These are phyloP conservation scores for Penicillium fimorum DNA, from an alignment of 495 filamentous ascomycete species.

Conservation along the genomic window DNA sequence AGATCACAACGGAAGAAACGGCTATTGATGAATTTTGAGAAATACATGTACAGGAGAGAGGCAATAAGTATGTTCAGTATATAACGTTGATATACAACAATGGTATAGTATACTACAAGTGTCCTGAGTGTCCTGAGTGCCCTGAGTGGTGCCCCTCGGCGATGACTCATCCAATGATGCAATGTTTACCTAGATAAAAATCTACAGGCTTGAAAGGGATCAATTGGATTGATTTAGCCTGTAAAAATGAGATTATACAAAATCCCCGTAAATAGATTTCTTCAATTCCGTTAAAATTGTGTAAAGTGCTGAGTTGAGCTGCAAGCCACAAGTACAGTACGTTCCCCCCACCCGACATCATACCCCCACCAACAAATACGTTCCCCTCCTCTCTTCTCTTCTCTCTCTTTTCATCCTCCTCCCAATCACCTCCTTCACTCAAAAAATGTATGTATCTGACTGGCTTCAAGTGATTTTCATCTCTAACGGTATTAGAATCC, in stretches of 20 bases:
- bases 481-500: constrained; percentile 31
- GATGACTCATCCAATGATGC: constrained; percentile 10
- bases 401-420: constrained; percentile 19
- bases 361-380: constrained; percentile 38
- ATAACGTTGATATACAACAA: not conserved
- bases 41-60: not conserved
- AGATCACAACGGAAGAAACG: constrained; percentile 1
- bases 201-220: not conserved
- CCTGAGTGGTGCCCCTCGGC: not conserved
- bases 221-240: constrained; percentile 6
- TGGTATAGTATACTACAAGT: no score
- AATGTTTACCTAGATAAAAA: not conserved
- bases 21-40: constrained; percentile 2
- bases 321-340: not conserved
- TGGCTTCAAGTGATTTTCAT: constrained; percentile 20
- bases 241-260: not conserved
- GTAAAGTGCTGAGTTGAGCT: not conserved
- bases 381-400: constrained; percentile 29
- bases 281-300: not conserved
- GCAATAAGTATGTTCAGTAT: not conserved
- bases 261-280: not conserved
- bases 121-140: no score
- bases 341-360: constrained; percentile 36
- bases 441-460: constrained; percentile 12
- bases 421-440: constrained; percentile 17